Evolutionary conservation across 768 basidiomycete species (phyloP).

Genomic region (Calvatia gigantea): DNA sequence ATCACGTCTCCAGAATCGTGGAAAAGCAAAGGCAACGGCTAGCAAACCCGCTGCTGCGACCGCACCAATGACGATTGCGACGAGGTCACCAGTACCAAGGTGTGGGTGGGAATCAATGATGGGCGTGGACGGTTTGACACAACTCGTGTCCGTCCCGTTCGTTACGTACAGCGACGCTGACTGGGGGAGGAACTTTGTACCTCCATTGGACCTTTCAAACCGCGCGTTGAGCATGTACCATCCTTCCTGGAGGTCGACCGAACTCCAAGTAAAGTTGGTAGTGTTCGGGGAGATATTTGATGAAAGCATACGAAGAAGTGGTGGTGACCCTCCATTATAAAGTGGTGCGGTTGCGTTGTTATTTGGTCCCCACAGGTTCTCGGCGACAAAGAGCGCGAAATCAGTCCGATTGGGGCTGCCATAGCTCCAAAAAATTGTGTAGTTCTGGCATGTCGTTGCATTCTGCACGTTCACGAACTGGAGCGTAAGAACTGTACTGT

Average conservation of each 20-base stretch:
- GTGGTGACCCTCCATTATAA: constrained; percentile 8
- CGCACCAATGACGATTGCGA: constrained; percentile 21
- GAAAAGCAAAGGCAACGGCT: constrained; percentile 20
- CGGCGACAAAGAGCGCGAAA: constrained; percentile 19
- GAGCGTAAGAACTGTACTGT: constrained; percentile 13
- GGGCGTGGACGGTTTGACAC: constrained; percentile 14
- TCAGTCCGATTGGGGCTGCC: constrained; percentile 6
- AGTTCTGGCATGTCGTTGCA: constrained; percentile 24
- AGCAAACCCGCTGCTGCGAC: constrained; percentile 17
- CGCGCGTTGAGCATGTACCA: constrained; percentile 21
- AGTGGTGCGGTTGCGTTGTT: constrained; percentile 12
- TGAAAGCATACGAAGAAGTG: constrained; percentile 20
- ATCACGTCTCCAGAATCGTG: constrained; percentile 22
- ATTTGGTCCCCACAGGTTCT: neutral
- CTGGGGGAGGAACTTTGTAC: constrained; percentile 13
- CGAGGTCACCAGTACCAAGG: constrained; percentile 17
- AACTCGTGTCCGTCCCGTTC: constrained; percentile 19
- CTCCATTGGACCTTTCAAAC: constrained; percentile 20
- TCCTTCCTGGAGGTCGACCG: constrained; percentile 30
- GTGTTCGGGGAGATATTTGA: constrained; percentile 22
- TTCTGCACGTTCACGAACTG: constrained; percentile 23
- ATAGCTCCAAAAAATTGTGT: constrained; percentile 24
- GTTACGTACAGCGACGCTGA: constrained; percentile 29
- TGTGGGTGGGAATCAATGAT: neutral
- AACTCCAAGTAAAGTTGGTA: constrained; percentile 22